Percentiles rank a stretch among this genome's conserved stretches.
Conservation (phyloP, 2,329 filamentous ascomycete species). For the Hawksworthiomyces lignivorus region DNA sequence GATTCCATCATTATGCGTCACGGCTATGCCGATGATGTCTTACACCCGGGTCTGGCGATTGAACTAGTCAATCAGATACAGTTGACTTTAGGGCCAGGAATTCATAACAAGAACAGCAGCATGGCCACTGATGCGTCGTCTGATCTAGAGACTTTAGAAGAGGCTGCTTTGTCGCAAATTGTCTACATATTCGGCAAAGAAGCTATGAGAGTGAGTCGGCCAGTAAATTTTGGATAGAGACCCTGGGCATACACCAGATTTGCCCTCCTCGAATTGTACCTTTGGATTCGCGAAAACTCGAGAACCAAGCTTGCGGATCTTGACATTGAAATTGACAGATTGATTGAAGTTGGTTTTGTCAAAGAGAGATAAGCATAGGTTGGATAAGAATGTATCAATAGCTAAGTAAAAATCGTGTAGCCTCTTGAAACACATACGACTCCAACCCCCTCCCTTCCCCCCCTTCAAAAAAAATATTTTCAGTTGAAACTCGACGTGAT, state of each 20-base stretch:
- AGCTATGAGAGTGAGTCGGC: conserved; percentile 42
- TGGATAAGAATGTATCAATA: no score
- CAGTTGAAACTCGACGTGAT: no score
- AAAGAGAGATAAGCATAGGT: conserved; percentile 59
- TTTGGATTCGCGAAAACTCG: conserved; percentile 60
- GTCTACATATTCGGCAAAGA: conserved; percentile 56
- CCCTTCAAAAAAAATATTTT: no score
- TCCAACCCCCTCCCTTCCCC: no score
- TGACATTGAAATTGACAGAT: conserved; percentile 47
- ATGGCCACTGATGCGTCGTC: no score
- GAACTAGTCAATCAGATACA: conserved; percentile 53
- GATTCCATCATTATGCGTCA: conserved; percentile 64
- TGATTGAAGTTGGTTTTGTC: conserved; percentile 65
- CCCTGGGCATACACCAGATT: no score
- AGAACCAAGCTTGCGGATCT: conserved; percentile 59
- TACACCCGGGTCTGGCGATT: conserved; percentile 53
- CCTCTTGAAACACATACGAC: no score
- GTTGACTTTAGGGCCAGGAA: conserved; percentile 14
- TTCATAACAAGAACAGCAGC: no score
- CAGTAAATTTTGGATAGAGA: no score
- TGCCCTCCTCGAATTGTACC: conserved; percentile 44
- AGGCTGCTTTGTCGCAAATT: conserved; percentile 39
- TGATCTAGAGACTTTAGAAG: conserved; percentile 36
- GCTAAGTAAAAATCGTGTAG: no score
- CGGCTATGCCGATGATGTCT: conserved; percentile 65